Base-by-base conservation (phyloP, 768 basidiomycete genomes). In the Suillus tomentosus region DNA sequence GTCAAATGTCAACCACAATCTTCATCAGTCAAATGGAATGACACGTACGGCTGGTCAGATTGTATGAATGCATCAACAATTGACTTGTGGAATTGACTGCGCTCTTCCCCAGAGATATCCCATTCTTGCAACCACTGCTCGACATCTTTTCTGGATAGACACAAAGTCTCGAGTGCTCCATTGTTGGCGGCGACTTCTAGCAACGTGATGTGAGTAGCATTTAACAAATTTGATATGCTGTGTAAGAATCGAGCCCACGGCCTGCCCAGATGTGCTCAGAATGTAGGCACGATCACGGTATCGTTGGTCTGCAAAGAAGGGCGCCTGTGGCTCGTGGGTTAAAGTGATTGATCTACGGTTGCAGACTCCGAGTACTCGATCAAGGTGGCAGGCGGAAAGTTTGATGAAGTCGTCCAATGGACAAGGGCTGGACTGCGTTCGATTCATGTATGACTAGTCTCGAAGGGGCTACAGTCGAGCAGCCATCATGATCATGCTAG, bases 161-260 rank as follows among this genome's bases (percentile, higher is more conserved):
- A 83, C 10, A 94, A 81, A 10, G 82, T 75, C 14, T 85, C 82
- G 4, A 93, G 74, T 58, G 92, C 87, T 67, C 85, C 84, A 66
- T 88, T 86, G 24, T 79, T 74, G 34, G 79, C 78, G 7, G 91
- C 87, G 57, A 87, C 72, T 31, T 84, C 76, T 27, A 95, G 76
- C 22, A 94, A 83, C 10, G 84, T 77, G 24, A 77, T 81, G 69
- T 88, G 89, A 14, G 87, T 76, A 14, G 88, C 82, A 70, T 95
- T 94, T 82, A 93, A 94, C 37, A 94, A 75, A 72, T 92, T 94
- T 27, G 93, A 88, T 11, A 94, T 78, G 70, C 93, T 94, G 67
- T 10, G 14, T 37, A 64, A 47, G 50, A 57, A 27, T 60, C 67
- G 54, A 62, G 55, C n/a, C 42, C 11, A 48, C 10, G 17, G 54